Conservation (phyloP, 495 filamentous ascomycete genomes). For the Trichoderma orchidacearum region DNA sequence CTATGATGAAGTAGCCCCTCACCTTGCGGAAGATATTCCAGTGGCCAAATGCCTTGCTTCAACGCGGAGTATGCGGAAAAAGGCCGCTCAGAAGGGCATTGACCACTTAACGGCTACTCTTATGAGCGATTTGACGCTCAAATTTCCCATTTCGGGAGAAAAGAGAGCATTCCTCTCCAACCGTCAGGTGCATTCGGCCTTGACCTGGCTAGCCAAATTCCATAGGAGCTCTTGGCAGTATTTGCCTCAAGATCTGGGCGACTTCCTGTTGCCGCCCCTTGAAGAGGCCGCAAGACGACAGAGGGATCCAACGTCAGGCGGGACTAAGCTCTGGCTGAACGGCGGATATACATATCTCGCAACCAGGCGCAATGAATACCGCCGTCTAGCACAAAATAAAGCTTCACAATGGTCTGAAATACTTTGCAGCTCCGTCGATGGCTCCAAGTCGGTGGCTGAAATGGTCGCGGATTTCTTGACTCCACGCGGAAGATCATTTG, state of each 20-base stretch:
- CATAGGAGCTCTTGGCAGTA: conserved; percentile 21
- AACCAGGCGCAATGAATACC: conserved; percentile 24
- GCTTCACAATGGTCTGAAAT: conserved; percentile 19
- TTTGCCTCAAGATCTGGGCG: conserved; percentile 2
- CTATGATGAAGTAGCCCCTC: conserved; percentile 20
- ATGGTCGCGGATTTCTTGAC: conserved; percentile 7
- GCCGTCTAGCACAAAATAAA: conserved; percentile 9
- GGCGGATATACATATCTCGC: conserved; percentile 35
- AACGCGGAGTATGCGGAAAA: conserved; percentile 3
- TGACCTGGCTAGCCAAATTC: conserved; percentile 27
- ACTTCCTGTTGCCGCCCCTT: conserved; percentile 18
- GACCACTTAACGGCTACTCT: conserved; percentile 17
- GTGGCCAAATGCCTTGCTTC: conserved; percentile 17
- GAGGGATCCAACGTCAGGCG: conserved; percentile 1
- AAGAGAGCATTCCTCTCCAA: conserved; percentile 12
- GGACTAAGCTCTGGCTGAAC: conserved; percentile 22
- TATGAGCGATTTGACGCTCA: conserved; percentile 12
- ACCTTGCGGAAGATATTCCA: conserved; percentile 12
- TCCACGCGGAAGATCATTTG: neutral
- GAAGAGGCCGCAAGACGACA: conserved; percentile 13
- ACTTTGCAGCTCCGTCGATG: conserved; percentile 9
- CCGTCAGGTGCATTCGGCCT: conserved; percentile 13
- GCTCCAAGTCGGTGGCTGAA: neutral
- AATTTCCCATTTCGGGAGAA: conserved; percentile 13
- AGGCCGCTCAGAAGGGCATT: conserved; percentile 12